Conservation (phyloP, 768 basidiomycete species). For the Kondoa subrosea region DNA sequence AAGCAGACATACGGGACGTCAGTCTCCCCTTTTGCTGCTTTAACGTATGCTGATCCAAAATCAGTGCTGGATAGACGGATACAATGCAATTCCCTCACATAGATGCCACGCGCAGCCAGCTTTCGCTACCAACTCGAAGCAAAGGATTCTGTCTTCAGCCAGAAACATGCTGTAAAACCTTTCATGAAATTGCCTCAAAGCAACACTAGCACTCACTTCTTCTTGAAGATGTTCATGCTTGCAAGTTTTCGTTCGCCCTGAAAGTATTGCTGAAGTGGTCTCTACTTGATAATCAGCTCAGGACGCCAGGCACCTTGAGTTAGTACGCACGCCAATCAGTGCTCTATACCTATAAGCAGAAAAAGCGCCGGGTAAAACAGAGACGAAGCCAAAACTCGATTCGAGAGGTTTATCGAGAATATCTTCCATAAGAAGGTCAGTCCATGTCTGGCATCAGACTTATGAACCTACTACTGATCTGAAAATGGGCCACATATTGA, state of each 20-base stretch:
- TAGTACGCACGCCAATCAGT: too few species aligned
- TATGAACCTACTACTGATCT: too few species aligned
- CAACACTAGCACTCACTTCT: slow-evolving; percentile 48
- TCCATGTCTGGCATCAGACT: neutral
- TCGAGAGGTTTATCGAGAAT: slow-evolving; percentile 90
- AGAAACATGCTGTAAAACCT: too few species aligned
- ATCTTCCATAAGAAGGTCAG: slow-evolving; percentile 32
- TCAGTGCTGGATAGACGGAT: neutral
- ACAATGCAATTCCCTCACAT: neutral
- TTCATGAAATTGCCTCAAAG: too few species aligned
- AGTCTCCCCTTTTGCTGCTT: slow-evolving; percentile 49
- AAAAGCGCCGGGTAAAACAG: slow-evolving; percentile 84
- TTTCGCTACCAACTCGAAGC: slow-evolving; percentile 92
- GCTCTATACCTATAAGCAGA: too few species aligned
- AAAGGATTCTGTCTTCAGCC: slow-evolving; percentile 50
- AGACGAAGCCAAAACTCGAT: slow-evolving; percentile 70
- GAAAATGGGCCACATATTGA: too few species aligned
- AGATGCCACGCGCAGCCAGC: slow-evolving; percentile 30
- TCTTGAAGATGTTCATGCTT: slow-evolving; percentile 16
- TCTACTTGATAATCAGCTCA: slow-evolving; percentile 48
- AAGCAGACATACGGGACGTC: slow-evolving; percentile 23
- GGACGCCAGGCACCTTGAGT: neutral
- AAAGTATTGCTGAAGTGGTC: slow-evolving; percentile 53
- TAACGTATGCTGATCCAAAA: slow-evolving; percentile 61
- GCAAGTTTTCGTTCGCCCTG: slow-evolving; percentile 29